A percentile compares a stretch with the other conserved stretches of the same genome.
These are phyloP conservation scores for Thinopyrum obtusiflorum DNA, from an alignment of 202 grass and related monocot genomes.

Conservation along the genomic window DNA sequence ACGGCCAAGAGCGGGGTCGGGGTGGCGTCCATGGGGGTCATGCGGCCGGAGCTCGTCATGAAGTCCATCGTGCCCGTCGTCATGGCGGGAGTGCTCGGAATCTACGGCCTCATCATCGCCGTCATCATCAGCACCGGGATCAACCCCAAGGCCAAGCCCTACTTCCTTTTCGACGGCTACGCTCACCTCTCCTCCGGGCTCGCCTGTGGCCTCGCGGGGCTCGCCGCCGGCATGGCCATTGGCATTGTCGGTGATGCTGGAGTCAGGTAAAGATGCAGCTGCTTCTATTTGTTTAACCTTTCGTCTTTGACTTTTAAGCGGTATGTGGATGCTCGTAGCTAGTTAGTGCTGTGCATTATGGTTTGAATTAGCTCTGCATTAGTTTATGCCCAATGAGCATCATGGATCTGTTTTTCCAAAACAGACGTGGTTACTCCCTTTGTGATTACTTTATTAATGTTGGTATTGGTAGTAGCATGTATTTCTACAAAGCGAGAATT, in stretches of 20 bases:
- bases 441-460: background rate
- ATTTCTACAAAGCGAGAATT: background rate
- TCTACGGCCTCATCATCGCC: conserved; percentile 92
- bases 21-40: conserved; percentile 97
- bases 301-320: background rate
- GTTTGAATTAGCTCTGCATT: background rate
- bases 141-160: conserved; percentile 97
- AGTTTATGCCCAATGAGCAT: background rate
- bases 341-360: background rate
- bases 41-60: conserved; percentile 98
- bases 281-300: background rate
- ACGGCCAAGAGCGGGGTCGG: conserved; percentile 97
- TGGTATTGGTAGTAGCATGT: background rate
- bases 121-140: conserved; percentile 97
- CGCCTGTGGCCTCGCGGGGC: conserved; percentile 84
- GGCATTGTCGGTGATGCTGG: conserved; percentile 97
- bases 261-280: conserved; percentile 54
- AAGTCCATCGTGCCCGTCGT: conserved; percentile 99
- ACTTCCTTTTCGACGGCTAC: conserved; percentile 94
- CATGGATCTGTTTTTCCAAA: background rate
- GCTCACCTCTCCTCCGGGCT: conserved; percentile 89
- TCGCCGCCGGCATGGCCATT: conserved; percentile 92
- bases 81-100: conserved; percentile 97
- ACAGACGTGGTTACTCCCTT: background rate
- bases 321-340: background rate